phyloP scores from a whole-genome alignment of 2,329 filamentous ascomycete genomes.

The Verticillium nonalfalfae region DNA sequence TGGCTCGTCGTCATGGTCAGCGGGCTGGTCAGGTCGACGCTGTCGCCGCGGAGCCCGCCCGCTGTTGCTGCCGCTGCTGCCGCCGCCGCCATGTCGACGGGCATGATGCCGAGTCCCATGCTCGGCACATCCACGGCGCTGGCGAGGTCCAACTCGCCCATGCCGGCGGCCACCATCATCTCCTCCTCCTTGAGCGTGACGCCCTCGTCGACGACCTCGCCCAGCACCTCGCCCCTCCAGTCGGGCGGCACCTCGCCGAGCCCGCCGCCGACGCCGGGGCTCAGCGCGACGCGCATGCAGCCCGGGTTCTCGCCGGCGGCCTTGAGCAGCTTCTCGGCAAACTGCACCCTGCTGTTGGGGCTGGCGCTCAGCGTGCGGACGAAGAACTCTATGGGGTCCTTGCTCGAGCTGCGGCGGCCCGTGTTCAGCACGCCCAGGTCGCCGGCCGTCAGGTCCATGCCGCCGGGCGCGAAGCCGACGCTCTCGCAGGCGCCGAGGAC shows the following conservation, averaged over 20 bases:
- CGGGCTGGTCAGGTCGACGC: slow-evolving; percentile 10
- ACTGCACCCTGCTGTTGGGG: slow-evolving; percentile 35
- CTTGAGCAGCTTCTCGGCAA: slow-evolving; percentile 33
- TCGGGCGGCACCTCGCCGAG: background rate
- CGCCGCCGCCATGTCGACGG: slow-evolving; percentile 5
- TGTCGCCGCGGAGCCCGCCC: background rate
- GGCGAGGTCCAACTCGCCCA: background rate
- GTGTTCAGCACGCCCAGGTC: slow-evolving; percentile 24
- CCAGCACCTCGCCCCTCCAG: slow-evolving; percentile 4
- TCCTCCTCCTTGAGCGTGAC: slow-evolving; percentile 3
- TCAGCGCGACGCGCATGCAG: slow-evolving; percentile 25
- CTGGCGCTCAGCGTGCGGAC: slow-evolving; percentile 35
- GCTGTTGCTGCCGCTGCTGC: background rate
- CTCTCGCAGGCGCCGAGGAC: slow-evolving; percentile 30
- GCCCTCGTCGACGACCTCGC: slow-evolving; percentile 5
- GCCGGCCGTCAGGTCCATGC: slow-evolving; percentile 23
- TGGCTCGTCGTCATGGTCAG: slow-evolving; percentile 8
- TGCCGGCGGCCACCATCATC: background rate
- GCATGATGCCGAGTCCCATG: slow-evolving; percentile 6
- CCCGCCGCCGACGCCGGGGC: slow-evolving; percentile 14
- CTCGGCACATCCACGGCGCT: background rate
- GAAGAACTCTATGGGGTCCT: slow-evolving; percentile 37
- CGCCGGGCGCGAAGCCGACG: slow-evolving; percentile 12
- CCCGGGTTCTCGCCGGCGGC: slow-evolving; percentile 33
- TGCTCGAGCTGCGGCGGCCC: slow-evolving; percentile 21